These are phyloP conservation scores for Sordariomycetes sp. DNA, from an alignment of 2,329 filamentous ascomycete species.

Conservation along the genomic window DNA sequence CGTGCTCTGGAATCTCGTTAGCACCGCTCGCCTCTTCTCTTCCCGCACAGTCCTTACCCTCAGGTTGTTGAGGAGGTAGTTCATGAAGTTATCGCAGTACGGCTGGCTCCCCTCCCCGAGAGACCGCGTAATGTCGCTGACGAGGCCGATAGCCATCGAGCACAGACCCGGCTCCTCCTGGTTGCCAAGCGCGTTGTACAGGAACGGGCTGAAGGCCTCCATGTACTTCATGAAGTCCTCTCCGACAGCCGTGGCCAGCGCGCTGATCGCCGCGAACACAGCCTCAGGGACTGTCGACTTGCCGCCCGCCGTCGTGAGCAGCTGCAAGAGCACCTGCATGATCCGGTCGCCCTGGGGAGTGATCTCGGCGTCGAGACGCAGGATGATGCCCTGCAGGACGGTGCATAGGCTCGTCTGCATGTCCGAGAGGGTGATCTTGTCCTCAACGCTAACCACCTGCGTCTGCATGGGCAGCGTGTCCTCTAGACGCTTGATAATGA, in stretches of 20 bases:
- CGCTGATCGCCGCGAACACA: slow-evolving; percentile 82
- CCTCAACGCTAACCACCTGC: slow-evolving; percentile 93
- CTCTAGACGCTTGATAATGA: slow-evolving; percentile 83
- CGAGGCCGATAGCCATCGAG: slow-evolving; percentile 92
- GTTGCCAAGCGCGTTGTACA: slow-evolving; percentile 89
- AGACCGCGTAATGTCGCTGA: slow-evolving; percentile 90
- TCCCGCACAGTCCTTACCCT: slow-evolving; percentile 34
- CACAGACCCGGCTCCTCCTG: slow-evolving; percentile 90
- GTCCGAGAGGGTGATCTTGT: slow-evolving; percentile 89
- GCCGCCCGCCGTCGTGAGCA: slow-evolving; percentile 61
- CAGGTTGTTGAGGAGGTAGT: slow-evolving; percentile 85
- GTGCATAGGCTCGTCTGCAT: slow-evolving; percentile 94
- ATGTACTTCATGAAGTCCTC: slow-evolving; percentile 95
- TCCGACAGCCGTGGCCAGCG: slow-evolving; percentile 82
- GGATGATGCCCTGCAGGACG: slow-evolving; percentile 82
- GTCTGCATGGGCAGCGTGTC: slow-evolving; percentile 79
- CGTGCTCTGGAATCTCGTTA: slow-evolving; percentile 47
- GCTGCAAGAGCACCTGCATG: slow-evolving; percentile 77
- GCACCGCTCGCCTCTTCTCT: background rate
- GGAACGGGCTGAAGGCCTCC: slow-evolving; percentile 83
- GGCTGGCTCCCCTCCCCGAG: slow-evolving; percentile 83
- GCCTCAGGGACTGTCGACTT: slow-evolving; percentile 94
- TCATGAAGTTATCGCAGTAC: slow-evolving; percentile 97
- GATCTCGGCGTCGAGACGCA: slow-evolving; percentile 83
- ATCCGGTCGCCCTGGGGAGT: slow-evolving; percentile 82